These are phyloP conservation scores for Drechslera avenae DNA, from an alignment of 2,329 filamentous ascomycete species.

Conservation along the genomic window DNA sequence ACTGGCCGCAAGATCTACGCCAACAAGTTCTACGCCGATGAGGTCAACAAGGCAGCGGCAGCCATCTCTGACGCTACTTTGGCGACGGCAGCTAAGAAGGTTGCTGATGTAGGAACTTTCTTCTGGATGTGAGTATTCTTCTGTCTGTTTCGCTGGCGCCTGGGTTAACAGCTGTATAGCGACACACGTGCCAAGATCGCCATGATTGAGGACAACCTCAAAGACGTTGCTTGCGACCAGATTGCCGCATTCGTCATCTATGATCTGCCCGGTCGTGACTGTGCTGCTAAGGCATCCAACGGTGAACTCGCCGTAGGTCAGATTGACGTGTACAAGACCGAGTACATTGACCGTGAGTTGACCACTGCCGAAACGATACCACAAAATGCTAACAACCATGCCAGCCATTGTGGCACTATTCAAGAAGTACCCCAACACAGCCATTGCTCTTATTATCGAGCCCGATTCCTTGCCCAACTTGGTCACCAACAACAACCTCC, in stretches of 20 bases:
- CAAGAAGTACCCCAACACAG: conserved; percentile 58
- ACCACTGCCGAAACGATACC: too few species aligned
- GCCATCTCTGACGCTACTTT: conserved; percentile 59
- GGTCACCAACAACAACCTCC: conserved; percentile 63
- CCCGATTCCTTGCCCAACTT: conserved; percentile 69
- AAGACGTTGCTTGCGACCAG: conserved; percentile 55
- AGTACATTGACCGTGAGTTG: conserved; percentile 58
- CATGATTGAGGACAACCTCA: conserved; percentile 56
- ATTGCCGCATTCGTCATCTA: conserved; percentile 65
- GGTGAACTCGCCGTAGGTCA: conserved; percentile 65
- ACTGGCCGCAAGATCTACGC: conserved; percentile 56
- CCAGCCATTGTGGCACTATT: conserved; percentile 59
- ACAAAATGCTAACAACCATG: neutral
- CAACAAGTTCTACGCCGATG: conserved; percentile 60
- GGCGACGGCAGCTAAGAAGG: conserved; percentile 56
- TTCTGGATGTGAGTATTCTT: conserved; percentile 56
- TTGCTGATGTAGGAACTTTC: conserved; percentile 59
- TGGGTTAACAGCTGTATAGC: conserved; percentile 39
- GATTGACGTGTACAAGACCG: conserved; percentile 56
- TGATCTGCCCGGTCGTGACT: conserved; percentile 69
- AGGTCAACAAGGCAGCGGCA: conserved; percentile 62
- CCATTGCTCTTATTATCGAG: conserved; percentile 56
- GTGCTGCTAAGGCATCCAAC: conserved; percentile 68
- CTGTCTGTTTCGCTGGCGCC: neutral
- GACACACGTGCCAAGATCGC: conserved; percentile 58